Base-by-base conservation (phyloP, 2,329 filamentous ascomycete species). In the Curvularia sp. region DNA sequence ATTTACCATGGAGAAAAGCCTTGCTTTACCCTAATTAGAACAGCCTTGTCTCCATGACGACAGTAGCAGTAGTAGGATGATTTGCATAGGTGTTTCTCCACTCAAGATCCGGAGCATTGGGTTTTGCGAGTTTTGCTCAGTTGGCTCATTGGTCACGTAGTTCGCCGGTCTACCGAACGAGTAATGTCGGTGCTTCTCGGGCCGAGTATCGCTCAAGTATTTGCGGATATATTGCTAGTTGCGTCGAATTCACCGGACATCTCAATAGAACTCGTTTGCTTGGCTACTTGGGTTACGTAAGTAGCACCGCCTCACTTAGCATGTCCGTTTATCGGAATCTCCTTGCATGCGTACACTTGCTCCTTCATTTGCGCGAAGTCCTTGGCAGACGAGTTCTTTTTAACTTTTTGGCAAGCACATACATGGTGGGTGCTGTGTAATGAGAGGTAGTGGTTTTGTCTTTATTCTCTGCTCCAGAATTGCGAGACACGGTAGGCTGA, bases 391-490 rank as follows among this genome's bases (percentile, higher is more conserved):
- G 7, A 83, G 71, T 23, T 62, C 63, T 5, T 68, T 70, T 1
- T 81, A 10, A 78, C 53, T 2, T 74, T 77, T 38, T 64, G 63
- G 4, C 77, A 71, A 45, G 81, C 79, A 27, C 72, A 74, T 5
- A 74, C 71, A 0, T 80, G 81, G 45, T 78, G 73, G 1, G 80
- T 71, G n/a, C 70, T 73, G 7, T 80, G 62, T 2, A 72, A 52
- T 4, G 77, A 72, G 3, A 82, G 71, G 48, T 76, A 78, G 77
- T 76, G 81, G 19, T 73, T 76, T 18, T 78, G 68, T 0, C 58
- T 61, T 5, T 77, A 67, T 3, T 49, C 30, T 19, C 66, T 58
- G 13, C 49, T 18, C 66, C 66, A 74, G 46, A 67, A 62, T 38
- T 72, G 65, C 30, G 45, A 47, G 36, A 53, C 68, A 48, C 46